These are phyloP conservation scores for Leucocoprinus sp. DNA, from an alignment of 768 basidiomycete genomes.

Conservation along the genomic window DNA sequence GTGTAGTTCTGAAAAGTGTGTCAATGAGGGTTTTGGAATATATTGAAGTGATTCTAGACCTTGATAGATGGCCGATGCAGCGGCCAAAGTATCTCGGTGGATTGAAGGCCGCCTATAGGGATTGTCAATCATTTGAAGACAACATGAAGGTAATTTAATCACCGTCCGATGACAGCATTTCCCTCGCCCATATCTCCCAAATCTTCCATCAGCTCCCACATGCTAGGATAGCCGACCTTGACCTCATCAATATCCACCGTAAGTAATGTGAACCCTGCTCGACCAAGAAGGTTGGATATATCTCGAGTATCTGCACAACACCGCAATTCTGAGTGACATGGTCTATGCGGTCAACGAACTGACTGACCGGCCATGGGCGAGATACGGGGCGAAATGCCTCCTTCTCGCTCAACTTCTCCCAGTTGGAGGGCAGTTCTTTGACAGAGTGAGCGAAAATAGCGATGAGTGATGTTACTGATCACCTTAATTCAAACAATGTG, in stretches of 20 bases:
- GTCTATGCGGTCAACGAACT: background rate
- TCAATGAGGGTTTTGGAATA: background rate
- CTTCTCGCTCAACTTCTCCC: slow-evolving; percentile 88
- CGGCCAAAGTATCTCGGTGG: slow-evolving; percentile 80
- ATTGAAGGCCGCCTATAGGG: slow-evolving; percentile 50
- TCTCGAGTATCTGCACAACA: slow-evolving; percentile 70
- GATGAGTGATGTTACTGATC: background rate
- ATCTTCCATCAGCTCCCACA: slow-evolving; percentile 95
- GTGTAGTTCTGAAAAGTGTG: slow-evolving; percentile 55
- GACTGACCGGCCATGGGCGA: slow-evolving; percentile 93
- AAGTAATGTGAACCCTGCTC: slow-evolving; percentile 89
- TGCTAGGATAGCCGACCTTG: slow-evolving; percentile 81
- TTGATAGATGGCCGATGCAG: slow-evolving; percentile 90
- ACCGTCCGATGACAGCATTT: slow-evolving; percentile 86
- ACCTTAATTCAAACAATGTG: slow-evolving; percentile 90
- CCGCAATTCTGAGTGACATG: background rate
- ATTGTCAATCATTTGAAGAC: background rate
- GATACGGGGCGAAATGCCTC: slow-evolving; percentile 92
- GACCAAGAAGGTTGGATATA: slow-evolving; percentile 83
- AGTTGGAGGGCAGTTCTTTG: slow-evolving; percentile 84
- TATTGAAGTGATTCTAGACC: slow-evolving; percentile 33
- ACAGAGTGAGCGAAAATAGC: background rate
- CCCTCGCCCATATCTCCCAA: slow-evolving; percentile 95
- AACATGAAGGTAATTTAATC: slow-evolving; percentile 13
- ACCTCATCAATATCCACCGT: slow-evolving; percentile 97